A percentile compares a stretch with the other conserved stretches of the same genome.
phyloP scores from a whole-genome alignment of 495 filamentous ascomycete genomes.

The Lasiosphaeria hispida region DNA sequence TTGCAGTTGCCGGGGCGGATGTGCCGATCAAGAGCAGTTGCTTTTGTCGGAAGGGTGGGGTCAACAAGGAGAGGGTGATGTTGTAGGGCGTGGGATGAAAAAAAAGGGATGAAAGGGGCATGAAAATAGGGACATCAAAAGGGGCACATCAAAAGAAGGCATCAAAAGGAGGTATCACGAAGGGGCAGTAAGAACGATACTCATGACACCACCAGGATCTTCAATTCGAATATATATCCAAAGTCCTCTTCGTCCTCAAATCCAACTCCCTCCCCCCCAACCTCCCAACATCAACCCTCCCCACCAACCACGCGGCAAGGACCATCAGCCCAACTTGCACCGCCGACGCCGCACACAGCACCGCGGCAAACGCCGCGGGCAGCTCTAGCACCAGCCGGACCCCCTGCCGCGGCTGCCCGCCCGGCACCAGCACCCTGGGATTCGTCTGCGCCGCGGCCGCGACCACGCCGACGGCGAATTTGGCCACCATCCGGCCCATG shows the following conservation, averaged over 20 bases:
- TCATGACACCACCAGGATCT: too few relatives aligned
- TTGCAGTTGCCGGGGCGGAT: constrained; percentile 56
- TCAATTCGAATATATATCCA: too few relatives aligned
- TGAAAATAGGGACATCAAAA: too few relatives aligned
- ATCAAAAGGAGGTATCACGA: too few relatives aligned
- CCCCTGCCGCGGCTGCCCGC: not conserved
- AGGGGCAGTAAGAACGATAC: too few relatives aligned
- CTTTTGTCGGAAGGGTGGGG: constrained; percentile 50
- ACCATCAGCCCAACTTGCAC: constrained; percentile 1
- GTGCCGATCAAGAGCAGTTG: constrained; percentile 59
- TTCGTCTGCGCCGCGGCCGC: not conserved
- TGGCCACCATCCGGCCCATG: not conserved
- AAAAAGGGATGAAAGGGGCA: too few relatives aligned
- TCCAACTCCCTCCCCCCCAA: too few relatives aligned
- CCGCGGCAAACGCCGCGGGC: not conserved
- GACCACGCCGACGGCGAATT: not conserved
- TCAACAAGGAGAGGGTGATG: too few relatives aligned
- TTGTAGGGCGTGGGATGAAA: too few relatives aligned
- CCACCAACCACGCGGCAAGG: not conserved
- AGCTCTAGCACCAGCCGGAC: not conserved
- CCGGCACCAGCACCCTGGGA: not conserved
- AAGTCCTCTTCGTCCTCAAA: too few relatives aligned
- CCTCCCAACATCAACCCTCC: too few relatives aligned
- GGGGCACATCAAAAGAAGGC: too few relatives aligned
- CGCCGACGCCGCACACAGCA: not conserved